phyloP scores from a whole-genome alignment of 305 asterid genomes.

The Rubia tinctorum region DNA sequence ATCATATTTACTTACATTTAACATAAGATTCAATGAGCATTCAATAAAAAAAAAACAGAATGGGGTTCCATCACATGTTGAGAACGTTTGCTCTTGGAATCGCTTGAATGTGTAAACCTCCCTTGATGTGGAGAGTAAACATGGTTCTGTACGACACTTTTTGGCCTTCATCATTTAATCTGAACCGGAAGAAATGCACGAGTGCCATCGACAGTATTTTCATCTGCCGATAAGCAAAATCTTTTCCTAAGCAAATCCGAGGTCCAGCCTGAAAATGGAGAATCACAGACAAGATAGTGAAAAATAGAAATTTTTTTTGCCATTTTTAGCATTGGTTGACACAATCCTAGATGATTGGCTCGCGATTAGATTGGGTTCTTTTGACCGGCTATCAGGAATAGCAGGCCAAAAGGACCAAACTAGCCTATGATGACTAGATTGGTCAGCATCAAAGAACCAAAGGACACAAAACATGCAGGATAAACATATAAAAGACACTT shows the following conservation, averaged over 20 bases:
- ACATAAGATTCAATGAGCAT: background rate
- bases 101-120: conserved; percentile 47
- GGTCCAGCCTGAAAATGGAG: conserved; percentile 60
- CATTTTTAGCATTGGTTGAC: background rate
- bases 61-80: background rate
- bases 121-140: conserved; percentile 65
- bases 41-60: background rate
- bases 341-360: background rate
- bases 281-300: too few species aligned
- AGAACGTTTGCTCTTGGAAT: conserved; percentile 8
- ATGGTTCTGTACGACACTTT: conserved; percentile 60
- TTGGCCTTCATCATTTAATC: conserved; percentile 34
- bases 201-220: conserved; percentile 57
- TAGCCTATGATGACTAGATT: too few species aligned
- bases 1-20: background rate
- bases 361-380: background rate
- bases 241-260: conserved; percentile 58
- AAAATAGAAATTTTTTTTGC: too few species aligned
- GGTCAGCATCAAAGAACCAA: too few species aligned
- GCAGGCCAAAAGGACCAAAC: background rate
- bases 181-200: conserved; percentile 51
- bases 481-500: background rate
- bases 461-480: too few species aligned
- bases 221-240: conserved; percentile 76
- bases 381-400: background rate